Base-by-base conservation (phyloP, 805 yeast genomes). In the Tanozyma kutaoensis region DNA sequence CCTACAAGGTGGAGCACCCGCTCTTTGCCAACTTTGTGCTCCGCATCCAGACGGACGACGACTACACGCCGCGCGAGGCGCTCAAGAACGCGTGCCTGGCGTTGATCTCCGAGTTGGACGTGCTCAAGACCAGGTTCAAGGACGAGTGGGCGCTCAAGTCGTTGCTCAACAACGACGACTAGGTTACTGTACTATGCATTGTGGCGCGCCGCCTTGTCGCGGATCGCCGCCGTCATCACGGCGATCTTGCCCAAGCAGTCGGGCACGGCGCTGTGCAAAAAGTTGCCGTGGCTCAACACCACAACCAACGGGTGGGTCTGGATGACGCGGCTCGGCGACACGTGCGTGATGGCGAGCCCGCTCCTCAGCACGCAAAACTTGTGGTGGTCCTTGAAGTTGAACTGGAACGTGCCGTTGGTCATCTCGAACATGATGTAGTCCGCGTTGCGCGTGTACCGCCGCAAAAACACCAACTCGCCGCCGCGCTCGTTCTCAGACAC, bases 1-100 rank as follows among this genome's bases (percentile, higher is more conserved):
- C 97, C 20, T 91, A 91, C 64, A 91, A 91, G 52, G 85, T 91
- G 24, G 97, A 91, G 56, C 99, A 91, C 57, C 99, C 99, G 7
- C 62, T 91, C 37, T 91, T 91, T 55, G 96, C 98, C 22, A 82
- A 81, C 50, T 91, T 91, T 43, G 75, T 88, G 24, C 72, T 91
- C 73, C 73, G 98, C 56, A 69, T 91, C 20, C 99, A 91, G 53
- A 88, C 97, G 0, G 94, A 82, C 42, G 97, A 91, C 40, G 95
- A 91, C 28, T 85, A 85, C 49, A 68, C 84, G 22, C 98, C 98
- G 17, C 72, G 76, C 45, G 84, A 77, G 32, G 97, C 97, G 1
- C 64, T 91, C 45, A 78, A 71, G 45, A 81, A 79, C 42, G 97
- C 98, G 2, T 86, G 96, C 52, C 71, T 81, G 35, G 62, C 76